Evolutionary conservation across 2,329 filamentous ascomycete species (phyloP).

Genomic region (Ascochyta lentis): DNA sequence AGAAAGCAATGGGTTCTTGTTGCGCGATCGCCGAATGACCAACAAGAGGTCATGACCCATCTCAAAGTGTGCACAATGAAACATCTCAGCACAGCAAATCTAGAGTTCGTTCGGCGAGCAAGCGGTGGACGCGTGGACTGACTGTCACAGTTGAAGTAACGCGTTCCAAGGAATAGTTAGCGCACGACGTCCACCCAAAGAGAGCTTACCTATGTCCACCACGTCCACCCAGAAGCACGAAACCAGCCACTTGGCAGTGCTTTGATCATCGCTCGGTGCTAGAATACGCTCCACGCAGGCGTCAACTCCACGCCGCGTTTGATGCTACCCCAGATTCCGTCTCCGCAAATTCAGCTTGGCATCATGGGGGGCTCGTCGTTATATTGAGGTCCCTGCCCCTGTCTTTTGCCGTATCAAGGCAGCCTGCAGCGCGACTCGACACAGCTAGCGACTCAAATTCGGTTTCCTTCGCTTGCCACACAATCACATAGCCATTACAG

Average conservation of each 20-base stretch:
- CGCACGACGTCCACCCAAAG: neutral
- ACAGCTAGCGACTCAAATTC: neutral
- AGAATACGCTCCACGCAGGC: neutral
- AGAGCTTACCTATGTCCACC: neutral
- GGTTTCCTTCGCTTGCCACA: neutral
- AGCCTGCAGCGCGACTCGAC: neutral
- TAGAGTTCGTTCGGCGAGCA: no score
- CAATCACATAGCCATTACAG: neutral
- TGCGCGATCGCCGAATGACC: no score
- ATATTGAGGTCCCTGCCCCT: neutral
- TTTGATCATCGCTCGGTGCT: neutral
- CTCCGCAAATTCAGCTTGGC: neutral
- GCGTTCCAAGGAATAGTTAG: no score
- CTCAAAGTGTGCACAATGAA: no score
- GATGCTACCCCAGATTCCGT: constrained; percentile 4
- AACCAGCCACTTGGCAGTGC: neutral
- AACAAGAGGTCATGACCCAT: no score
- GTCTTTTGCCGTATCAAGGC: neutral
- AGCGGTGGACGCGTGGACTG: no score
- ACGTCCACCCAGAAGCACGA: neutral
- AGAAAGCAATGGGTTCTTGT: no score
- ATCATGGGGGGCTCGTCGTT: neutral
- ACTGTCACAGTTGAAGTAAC: no score
- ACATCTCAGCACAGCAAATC: no score
- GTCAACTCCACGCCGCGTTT: neutral